Evolutionary conservation across 1,284 basidiomycete genomes (phyloP).

Genomic region (Moesziomyces parantarcticus): DNA sequence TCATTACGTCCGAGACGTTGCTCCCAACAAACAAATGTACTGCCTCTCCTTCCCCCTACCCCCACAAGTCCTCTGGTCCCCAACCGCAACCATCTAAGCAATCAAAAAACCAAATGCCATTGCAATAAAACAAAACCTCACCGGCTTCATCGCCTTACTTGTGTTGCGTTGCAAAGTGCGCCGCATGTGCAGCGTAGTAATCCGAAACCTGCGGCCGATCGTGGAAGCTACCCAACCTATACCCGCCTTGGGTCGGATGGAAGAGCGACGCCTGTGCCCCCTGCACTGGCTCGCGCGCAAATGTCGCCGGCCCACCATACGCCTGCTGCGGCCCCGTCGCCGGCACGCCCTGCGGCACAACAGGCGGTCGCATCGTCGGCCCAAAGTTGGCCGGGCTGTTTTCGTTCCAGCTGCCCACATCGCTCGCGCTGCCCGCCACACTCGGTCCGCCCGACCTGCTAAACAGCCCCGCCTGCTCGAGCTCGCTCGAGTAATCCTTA

Average conservation of each 20-base stretch:
- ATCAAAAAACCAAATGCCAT: background rate
- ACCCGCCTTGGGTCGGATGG: slow-evolving; percentile 27
- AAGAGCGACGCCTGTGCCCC: slow-evolving; percentile 16
- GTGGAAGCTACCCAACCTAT: slow-evolving; percentile 26
- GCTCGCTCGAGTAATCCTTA: slow-evolving; percentile 41
- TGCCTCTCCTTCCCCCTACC: slow-evolving; percentile 92
- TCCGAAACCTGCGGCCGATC: slow-evolving; percentile 16
- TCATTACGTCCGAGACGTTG: slow-evolving; percentile 88
- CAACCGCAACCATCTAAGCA: background rate
- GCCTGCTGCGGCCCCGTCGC: background rate
- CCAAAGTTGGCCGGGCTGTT: slow-evolving; percentile 14
- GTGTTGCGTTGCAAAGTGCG: background rate
- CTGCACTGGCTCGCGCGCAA: too few species aligned
- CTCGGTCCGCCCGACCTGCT: slow-evolving; percentile 24
- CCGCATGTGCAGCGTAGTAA: slow-evolving; percentile 6
- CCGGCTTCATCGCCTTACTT: background rate
- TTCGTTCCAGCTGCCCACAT: slow-evolving; percentile 18
- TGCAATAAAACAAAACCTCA: background rate
- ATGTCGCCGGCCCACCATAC: too few species aligned
- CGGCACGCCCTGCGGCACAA: slow-evolving; percentile 3
- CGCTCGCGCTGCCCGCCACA: slow-evolving; percentile 19
- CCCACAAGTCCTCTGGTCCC: slow-evolving; percentile 59
- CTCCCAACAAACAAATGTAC: slow-evolving; percentile 98
- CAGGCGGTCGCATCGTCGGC: slow-evolving; percentile 4
- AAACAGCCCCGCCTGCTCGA: slow-evolving; percentile 40